A percentile compares a stretch with the other conserved stretches of the same genome.
phyloP scores from a whole-genome alignment of 2,329 filamentous ascomycete species.

The Trichoderma hamatum region DNA sequence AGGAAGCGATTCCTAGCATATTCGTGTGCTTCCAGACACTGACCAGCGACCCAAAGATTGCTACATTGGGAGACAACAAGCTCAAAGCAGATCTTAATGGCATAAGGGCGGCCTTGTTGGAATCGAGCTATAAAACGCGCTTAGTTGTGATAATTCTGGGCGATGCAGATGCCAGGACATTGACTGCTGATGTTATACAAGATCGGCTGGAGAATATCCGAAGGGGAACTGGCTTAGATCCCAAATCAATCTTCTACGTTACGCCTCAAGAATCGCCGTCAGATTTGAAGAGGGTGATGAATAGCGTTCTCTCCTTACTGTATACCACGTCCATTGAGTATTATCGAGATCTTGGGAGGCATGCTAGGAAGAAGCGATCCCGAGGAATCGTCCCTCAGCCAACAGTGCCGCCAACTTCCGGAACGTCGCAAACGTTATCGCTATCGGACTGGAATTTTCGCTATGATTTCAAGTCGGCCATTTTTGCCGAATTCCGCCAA shows the following conservation, averaged over 20 bases:
- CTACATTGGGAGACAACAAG: conserved; percentile 81
- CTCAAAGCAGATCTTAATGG: conserved; percentile 85
- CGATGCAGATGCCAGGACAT: conserved; percentile 35
- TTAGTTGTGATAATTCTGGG: conserved; percentile 67
- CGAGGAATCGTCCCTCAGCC: conserved; percentile 77
- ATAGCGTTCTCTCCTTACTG: conserved; percentile 71
- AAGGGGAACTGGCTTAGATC: conserved; percentile 76
- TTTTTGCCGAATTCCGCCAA: conserved; percentile 90
- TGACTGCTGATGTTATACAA: conserved; percentile 65
- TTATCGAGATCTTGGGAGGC: conserved; percentile 91
- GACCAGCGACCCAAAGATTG: conserved; percentile 70
- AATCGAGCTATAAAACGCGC: conserved; percentile 76
- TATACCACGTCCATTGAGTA: conserved; percentile 82
- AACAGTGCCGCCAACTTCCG: conserved; percentile 78
- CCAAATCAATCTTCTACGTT: conserved; percentile 83
- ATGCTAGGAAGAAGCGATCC: conserved; percentile 83
- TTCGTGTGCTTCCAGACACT: conserved; percentile 82
- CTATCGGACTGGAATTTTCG: conserved; percentile 88
- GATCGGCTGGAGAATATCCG: conserved; percentile 80
- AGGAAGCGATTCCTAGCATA: conserved; percentile 77
- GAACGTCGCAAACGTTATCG: conserved; percentile 84
- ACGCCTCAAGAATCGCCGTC: conserved; percentile 70
- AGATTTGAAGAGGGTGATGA: conserved; percentile 74
- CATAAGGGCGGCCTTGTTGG: conserved; percentile 67
- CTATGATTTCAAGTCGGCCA: conserved; percentile 90